Conservation (phyloP, 192 early-diverging fungal species). For the Gaertneriomyces sp. region DNA sequence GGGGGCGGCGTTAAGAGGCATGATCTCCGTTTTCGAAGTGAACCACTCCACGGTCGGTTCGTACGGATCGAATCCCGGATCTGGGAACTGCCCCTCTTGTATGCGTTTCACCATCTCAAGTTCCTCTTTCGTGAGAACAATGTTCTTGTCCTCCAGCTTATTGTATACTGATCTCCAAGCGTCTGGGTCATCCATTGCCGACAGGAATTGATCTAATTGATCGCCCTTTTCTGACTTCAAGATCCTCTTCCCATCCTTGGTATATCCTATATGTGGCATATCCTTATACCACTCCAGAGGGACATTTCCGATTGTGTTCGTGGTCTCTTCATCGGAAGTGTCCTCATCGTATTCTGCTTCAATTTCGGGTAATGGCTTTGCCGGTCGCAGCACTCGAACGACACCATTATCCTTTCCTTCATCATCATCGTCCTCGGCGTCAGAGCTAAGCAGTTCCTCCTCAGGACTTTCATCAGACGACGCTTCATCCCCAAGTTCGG, state of each 20-base stretch:
- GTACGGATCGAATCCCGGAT: slow-evolving; percentile 84
- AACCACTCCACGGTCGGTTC: slow-evolving; percentile 94
- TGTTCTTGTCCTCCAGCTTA: slow-evolving; percentile 72
- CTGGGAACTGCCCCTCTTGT: slow-evolving; percentile 76
- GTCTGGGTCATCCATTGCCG: slow-evolving; percentile 88
- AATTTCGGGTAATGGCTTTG: slow-evolving; percentile 67
- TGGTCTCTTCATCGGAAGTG: slow-evolving; percentile 81
- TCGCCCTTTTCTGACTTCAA: slow-evolving; percentile 83
- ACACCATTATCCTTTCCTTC: slow-evolving; percentile 12
- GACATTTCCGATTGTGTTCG: slow-evolving; percentile 92
- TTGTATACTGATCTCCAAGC: slow-evolving; percentile 84
- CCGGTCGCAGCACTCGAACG: slow-evolving; percentile 15
- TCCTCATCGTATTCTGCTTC: slow-evolving; percentile 91
- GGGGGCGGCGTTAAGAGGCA: slow-evolving; percentile 83
- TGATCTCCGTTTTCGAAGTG: slow-evolving; percentile 73
- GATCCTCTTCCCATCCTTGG: slow-evolving; percentile 89
- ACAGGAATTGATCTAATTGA: slow-evolving; percentile 90
- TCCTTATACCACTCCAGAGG: slow-evolving; percentile 98
- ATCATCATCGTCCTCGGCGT: slow-evolving; percentile 16
- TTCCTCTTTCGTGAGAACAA: slow-evolving; percentile 84
- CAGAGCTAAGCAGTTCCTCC: slow-evolving; percentile 21
- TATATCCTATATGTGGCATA: slow-evolving; percentile 94
- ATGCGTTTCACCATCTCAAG: slow-evolving; percentile 90
- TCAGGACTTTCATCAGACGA: slow-evolving; percentile 30
- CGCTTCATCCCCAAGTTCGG: slow-evolving; percentile 25